Base-by-base conservation (phyloP, 1,284 basidiomycete species). In the Microbotryum scabiosae region DNA sequence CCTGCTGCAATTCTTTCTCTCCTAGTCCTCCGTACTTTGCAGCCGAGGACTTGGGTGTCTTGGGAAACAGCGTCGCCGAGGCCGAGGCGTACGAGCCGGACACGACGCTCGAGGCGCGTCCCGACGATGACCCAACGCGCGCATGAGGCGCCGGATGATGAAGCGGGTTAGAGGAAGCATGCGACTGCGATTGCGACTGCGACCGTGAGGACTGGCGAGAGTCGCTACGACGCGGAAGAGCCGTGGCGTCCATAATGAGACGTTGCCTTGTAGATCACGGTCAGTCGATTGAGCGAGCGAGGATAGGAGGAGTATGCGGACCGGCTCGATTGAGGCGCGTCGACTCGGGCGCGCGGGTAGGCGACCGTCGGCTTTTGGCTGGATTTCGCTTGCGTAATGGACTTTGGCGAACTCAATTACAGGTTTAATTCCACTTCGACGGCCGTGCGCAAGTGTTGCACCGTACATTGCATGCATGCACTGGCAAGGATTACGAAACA, bases 1-100 rank as follows among this genome's bases (percentile, higher is more conserved):
- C 66, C 53, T 66, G 57, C 45, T 64, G 66, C 2, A 68, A 25
- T 16, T 68, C 64, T 30, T 60, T 57, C 45, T 68, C 66, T 32
- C 59, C 64, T 3, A 68, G 48, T 25, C 66, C 66, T 6, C 66
- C 66, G 26, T 51, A 63, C 5, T 64, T 18, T 2, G 61, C 57
- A 1, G 64, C 61, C 9, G 56, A 57, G 9, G 60, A 49, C 28
- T 58, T 65, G 1, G 66, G 66, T 1, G 66, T 67, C 41, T 65
- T 65, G 10, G 63, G 66, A 10, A 36, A 50, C 18, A 26, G 51
- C 5, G 49, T 30, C 21, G 61, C n/a, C 12, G 25, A 32, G 23
- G 49, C 20, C 23, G 23, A 20, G 23, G 21, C 23, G 26, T 51
- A 51, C 25, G 49, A 2, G 23, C 20, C 18, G 21, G 49, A 20